A percentile compares a stretch with the other conserved stretches of the same genome.
These are phyloP conservation scores for Arabidopsis suecica DNA, from an alignment of 345 rosid species.

Conservation along the genomic window DNA sequence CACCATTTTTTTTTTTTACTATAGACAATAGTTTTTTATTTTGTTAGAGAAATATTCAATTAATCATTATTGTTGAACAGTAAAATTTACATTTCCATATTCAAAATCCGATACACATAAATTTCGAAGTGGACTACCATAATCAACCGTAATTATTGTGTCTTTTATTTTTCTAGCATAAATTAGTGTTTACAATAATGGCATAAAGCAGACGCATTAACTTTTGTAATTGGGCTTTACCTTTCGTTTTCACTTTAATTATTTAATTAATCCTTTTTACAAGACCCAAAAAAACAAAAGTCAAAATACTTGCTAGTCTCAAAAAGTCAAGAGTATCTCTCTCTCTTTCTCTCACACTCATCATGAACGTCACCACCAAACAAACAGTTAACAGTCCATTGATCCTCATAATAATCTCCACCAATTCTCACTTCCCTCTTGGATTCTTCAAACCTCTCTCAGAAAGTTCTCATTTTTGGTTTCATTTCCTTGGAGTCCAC, in stretches of 20 bases:
- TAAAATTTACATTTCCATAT: background rate
- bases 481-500: background rate
- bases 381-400: conserved; percentile 4
- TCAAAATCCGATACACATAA: background rate
- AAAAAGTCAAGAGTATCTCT: conserved; percentile 4
- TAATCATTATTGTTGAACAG: background rate
- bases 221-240: conserved; percentile 1
- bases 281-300: conserved; percentile 18
- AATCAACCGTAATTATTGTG: background rate
- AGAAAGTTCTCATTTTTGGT: background rate
- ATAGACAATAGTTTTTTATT: too few relatives aligned
- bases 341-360: background rate
- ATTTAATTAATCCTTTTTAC: conserved; percentile 7
- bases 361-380: conserved; percentile 18
- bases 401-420: conserved; percentile 18
- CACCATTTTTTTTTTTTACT: too few relatives aligned
- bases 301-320: conserved; percentile 24
- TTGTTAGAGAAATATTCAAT: too few relatives aligned
- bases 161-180: background rate
- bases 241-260: background rate
- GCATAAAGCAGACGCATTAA: conserved; percentile 27
- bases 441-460: conserved; percentile 9
- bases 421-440: background rate
- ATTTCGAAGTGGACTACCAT: background rate
- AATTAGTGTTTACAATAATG: conserved; percentile 9